phyloP scores from a whole-genome alignment of 2,329 filamentous ascomycete species.

The Erysiphe pulchra region DNA sequence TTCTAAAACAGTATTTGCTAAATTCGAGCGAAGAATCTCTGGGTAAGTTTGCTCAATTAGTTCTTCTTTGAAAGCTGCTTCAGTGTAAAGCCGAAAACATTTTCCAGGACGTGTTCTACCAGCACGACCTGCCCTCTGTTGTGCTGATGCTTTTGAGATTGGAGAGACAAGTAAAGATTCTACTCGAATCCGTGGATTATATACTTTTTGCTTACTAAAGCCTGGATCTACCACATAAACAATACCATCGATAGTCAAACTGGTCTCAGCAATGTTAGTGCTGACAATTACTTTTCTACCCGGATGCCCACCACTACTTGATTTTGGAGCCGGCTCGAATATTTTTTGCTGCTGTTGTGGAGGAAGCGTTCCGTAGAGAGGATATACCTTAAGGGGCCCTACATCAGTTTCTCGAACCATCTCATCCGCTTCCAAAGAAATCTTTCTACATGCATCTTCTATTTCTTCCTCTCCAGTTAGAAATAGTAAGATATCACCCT shows the following conservation, averaged over 20 bases:
- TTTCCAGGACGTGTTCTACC: conserved; percentile 97
- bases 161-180: conserved; percentile 94
- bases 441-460: conserved; percentile 84
- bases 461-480: conserved; percentile 97
- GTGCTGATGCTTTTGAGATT: conserved; percentile 90
- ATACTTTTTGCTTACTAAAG: conserved; percentile 98
- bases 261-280: conserved; percentile 96
- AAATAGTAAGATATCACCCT: conserved; percentile 86
- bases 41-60: conserved; percentile 94
- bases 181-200: conserved; percentile 88
- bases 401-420: conserved; percentile 76
- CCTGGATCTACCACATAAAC: conserved; percentile 98
- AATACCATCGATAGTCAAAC: conserved; percentile 92
- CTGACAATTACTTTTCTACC: conserved; percentile 88
- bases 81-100: conserved; percentile 91
- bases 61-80: conserved; percentile 89
- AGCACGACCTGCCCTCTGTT: conserved; percentile 94
- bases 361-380: conserved; percentile 79
- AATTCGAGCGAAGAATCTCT: conserved; percentile 81
- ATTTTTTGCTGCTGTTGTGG: conserved; percentile 86
- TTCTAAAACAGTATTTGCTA: conserved; percentile 84
- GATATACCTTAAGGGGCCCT: conserved; percentile 72
- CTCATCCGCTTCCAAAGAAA: conserved; percentile 72
- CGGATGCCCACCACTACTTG: conserved; percentile 51
- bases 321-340: conserved; percentile 64